Percentiles rank a stretch among this genome's conserved stretches.
These are phyloP conservation scores for Pleurotus giganteus DNA, from an alignment of 768 basidiomycete species.

Conservation along the genomic window DNA sequence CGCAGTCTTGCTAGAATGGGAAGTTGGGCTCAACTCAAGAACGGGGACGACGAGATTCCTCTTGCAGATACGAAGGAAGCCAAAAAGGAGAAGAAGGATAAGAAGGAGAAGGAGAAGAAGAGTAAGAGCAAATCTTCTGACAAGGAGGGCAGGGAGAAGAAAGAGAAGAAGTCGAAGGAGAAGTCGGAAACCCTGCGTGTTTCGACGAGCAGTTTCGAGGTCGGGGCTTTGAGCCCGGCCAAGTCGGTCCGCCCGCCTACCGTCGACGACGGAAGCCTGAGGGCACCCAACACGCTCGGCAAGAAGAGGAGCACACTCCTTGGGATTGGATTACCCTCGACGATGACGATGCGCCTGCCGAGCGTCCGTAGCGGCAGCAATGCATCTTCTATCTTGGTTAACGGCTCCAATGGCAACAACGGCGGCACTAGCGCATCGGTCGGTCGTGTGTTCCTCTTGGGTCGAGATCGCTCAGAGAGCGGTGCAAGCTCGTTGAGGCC, in stretches of 20 bases:
- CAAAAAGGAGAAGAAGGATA: conserved; percentile 26
- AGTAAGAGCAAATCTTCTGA: conserved; percentile 25
- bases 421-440: conserved; percentile 28
- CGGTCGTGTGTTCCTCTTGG: conserved; percentile 27
- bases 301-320: conserved; percentile 64
- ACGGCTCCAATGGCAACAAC: conserved; percentile 7
- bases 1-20: conserved; percentile 69
- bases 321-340: conserved; percentile 60
- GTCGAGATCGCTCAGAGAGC: conserved; percentile 7
- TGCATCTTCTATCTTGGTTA: conserved; percentile 27
- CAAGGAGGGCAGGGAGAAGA: conserved; percentile 23
- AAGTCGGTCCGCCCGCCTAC: conserved; percentile 4
- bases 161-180: conserved; percentile 28
- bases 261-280: conserved; percentile 22
- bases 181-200: conserved; percentile 36
- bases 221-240: conserved; percentile 46
- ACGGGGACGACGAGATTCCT: conserved; percentile 28
- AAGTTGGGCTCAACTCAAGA: conserved; percentile 65
- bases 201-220: conserved; percentile 68
- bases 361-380: conserved; percentile 37
- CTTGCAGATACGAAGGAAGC: conserved; percentile 3
- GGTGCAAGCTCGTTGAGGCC: conserved; percentile 43
- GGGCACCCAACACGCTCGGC: conserved; percentile 35
- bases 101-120: conserved; percentile 19
- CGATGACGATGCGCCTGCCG: conserved; percentile 40